Evolutionary conservation across 768 basidiomycete species (phyloP).

Genomic region (Pleurotus salmoneostramineus): DNA sequence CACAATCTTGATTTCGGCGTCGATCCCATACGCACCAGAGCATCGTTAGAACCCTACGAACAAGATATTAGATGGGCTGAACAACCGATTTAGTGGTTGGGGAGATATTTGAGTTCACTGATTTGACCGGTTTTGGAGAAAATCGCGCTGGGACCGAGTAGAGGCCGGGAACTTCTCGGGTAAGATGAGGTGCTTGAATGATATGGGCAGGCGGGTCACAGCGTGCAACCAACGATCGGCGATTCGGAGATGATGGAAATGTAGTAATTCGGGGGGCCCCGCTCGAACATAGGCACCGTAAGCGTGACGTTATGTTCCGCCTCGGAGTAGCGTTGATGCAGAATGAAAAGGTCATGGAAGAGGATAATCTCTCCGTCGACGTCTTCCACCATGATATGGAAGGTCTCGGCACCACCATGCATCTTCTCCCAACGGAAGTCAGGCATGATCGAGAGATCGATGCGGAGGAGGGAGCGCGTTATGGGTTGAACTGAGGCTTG

Average conservation of each 20-base stretch:
- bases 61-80: too few relatives aligned
- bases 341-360: slow-evolving; percentile 90
- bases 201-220: slow-evolving; percentile 91
- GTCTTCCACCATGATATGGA: slow-evolving; percentile 93
- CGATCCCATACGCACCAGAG: too few relatives aligned
- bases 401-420: slow-evolving; percentile 84
- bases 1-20: too few relatives aligned
- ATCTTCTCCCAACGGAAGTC: slow-evolving; percentile 98
- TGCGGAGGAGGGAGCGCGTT: slow-evolving; percentile 86
- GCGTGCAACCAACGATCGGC: slow-evolving; percentile 90
- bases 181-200: slow-evolving; percentile 96
- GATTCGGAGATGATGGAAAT: slow-evolving; percentile 77
- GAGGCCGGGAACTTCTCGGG: slow-evolving; percentile 95
- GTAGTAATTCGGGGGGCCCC: slow-evolving; percentile 97
- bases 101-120: too few relatives aligned
- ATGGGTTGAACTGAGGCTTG: slow-evolving; percentile 97
- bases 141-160: slow-evolving; percentile 35
- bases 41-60: too few relatives aligned
- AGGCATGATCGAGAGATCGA: slow-evolving; percentile 93
- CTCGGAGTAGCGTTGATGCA: slow-evolving; percentile 88
- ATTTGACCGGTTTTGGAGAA: too few relatives aligned
- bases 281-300: slow-evolving; percentile 95
- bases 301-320: slow-evolving; percentile 94
- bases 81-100: too few relatives aligned
- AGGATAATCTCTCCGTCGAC: slow-evolving; percentile 96